Evolutionary conservation across 2,329 filamentous ascomycete genomes (phyloP).

Genomic region (Graphilbum ipis-grandicollis): DNA sequence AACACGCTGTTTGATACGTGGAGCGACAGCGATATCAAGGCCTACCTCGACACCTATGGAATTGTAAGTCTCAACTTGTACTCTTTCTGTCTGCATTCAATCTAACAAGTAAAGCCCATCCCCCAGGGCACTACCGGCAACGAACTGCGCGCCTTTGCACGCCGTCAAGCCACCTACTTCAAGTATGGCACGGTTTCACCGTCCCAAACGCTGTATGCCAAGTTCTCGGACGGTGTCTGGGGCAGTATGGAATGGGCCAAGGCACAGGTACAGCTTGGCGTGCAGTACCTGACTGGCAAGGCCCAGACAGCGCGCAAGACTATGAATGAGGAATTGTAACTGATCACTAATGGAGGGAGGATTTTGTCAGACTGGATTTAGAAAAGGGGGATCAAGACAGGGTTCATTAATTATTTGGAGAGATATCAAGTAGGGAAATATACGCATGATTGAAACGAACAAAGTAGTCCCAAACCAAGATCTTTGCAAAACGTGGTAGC

Average conservation of each 20-base stretch:
- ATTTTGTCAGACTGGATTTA: too few species aligned
- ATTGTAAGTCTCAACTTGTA: constrained; percentile 25
- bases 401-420: too few species aligned
- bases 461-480: too few species aligned
- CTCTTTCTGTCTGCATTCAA: constrained; percentile 7
- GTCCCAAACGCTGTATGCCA: constrained; percentile 46
- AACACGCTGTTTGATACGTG: constrained; percentile 52
- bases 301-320: constrained; percentile 19
- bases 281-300: constrained; percentile 30
- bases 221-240: constrained; percentile 31
- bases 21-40: constrained; percentile 57
- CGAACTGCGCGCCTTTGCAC: constrained; percentile 51
- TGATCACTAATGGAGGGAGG: background rate
- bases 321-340: constrained; percentile 31
- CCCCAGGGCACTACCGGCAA: constrained; percentile 53
- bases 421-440: too few species aligned
- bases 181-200: constrained; percentile 56
- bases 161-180: constrained; percentile 61
- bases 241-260: constrained; percentile 30
- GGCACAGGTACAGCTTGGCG: constrained; percentile 28
- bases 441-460: too few species aligned
- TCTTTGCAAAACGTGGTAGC: too few species aligned
- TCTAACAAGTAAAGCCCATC: constrained; percentile 20
- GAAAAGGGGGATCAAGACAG: too few species aligned
- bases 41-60: constrained; percentile 66